Evolutionary conservation across 352 stramenopile species (phyloP).

Genomic region (Saprolegnia diclina): DNA sequence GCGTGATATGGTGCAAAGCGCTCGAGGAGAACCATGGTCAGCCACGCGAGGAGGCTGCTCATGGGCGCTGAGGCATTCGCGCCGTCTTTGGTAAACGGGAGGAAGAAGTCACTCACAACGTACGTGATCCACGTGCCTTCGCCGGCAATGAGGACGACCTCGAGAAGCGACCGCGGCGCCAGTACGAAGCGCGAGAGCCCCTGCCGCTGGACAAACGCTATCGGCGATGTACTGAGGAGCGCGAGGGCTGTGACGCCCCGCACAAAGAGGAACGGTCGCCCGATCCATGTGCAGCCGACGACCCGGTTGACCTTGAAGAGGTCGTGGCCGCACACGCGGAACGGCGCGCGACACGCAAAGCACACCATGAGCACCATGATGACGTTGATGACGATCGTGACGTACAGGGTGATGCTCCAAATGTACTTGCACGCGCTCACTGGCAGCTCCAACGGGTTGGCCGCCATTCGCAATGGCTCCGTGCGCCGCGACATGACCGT

Average conservation of each 20-base stretch:
- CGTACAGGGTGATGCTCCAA: constrained; percentile 13
- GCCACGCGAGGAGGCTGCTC: constrained; percentile 4
- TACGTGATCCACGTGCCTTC: constrained; percentile 14
- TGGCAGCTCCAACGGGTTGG: constrained; percentile 18
- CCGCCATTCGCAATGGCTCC: not conserved
- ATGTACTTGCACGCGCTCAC: constrained; percentile 19
- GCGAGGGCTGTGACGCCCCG: constrained; percentile 2
- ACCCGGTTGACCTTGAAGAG: constrained; percentile 16
- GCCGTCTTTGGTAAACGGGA: not conserved
- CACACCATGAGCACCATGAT: not conserved
- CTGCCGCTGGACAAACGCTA: not conserved
- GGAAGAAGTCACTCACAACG: not conserved
- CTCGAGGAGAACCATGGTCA: not conserved
- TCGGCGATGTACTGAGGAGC: not conserved
- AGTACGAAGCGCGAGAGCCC: not conserved
- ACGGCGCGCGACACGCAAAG: not conserved
- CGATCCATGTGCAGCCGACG: constrained; percentile 12
- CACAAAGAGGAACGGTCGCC: constrained; percentile 10
- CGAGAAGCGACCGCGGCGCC: not conserved
- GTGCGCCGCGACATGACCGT: constrained; percentile 1
- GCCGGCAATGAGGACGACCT: not conserved
- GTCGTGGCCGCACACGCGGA: not conserved
- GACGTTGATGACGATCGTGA: constrained; percentile 7
- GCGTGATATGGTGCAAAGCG: not conserved
- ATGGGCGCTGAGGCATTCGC: not conserved